Evolutionary conservation across 441 rosid species (phyloP).

Genomic region (Manihot esculenta): DNA sequence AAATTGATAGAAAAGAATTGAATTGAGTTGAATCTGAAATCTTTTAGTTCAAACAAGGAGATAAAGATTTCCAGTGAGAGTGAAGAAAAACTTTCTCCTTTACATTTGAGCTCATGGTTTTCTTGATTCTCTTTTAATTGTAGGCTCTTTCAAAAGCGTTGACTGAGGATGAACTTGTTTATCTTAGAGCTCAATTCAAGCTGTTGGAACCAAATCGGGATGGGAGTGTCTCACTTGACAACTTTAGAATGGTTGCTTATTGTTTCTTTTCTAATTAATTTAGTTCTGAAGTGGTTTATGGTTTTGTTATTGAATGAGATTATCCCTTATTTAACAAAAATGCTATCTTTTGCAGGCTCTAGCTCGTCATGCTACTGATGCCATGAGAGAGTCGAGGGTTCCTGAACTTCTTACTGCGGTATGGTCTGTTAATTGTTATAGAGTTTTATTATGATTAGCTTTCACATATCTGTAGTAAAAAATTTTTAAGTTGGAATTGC

Average conservation of each 20-base stretch:
- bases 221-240: constrained; percentile 73
- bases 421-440: constrained; percentile 14
- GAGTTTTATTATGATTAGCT: background rate
- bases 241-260: constrained; percentile 65
- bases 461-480: background rate
- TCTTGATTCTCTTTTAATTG: constrained; percentile 19
- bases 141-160: constrained; percentile 87
- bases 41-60: too few relatives aligned
- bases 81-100: background rate
- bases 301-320: background rate
- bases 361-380: constrained; percentile 64
- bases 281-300: constrained; percentile 2
- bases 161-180: constrained; percentile 72
- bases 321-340: background rate
- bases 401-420: constrained; percentile 63
- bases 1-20: too few relatives aligned
- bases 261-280: constrained; percentile 14
- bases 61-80: background rate
- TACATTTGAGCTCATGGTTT: constrained; percentile 3
- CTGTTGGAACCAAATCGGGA: constrained; percentile 75
- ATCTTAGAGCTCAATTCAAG: constrained; percentile 77
- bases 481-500: constrained; percentile 1
- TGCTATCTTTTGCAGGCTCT: constrained; percentile 54
- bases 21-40: too few relatives aligned
- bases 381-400: constrained; percentile 84